Evolutionary conservation across 768 basidiomycete species (phyloP).

Genomic region (Auriscalpium microsporum): DNA sequence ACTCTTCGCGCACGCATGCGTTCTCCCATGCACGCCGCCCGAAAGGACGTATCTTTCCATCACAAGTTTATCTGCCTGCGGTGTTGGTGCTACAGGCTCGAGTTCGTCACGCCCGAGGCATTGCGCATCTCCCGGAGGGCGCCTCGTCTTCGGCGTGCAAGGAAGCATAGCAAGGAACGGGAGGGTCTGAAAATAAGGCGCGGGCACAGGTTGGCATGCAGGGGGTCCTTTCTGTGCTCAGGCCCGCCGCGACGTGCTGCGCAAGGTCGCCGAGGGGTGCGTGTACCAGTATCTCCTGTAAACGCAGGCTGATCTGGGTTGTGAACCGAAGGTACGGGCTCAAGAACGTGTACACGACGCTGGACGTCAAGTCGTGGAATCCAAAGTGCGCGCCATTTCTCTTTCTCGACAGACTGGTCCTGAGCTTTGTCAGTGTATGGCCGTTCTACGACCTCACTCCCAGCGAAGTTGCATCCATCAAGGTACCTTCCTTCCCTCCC

Average conservation of each 20-base stretch:
- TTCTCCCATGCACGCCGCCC: too few species aligned
- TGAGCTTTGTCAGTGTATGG: conserved; percentile 48
- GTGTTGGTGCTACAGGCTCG: too few species aligned
- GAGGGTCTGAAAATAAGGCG: too few species aligned
- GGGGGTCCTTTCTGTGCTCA: too few species aligned
- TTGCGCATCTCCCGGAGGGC: too few species aligned
- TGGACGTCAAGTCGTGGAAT: conserved; percentile 83
- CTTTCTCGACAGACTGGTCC: conserved; percentile 1
- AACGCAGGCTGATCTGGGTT: conserved; percentile 17
- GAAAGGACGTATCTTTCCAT: too few species aligned
- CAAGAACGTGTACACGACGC: conserved; percentile 67
- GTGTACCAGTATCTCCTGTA: background rate
- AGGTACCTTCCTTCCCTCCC: conserved; percentile 31
- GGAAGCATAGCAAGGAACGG: too few species aligned
- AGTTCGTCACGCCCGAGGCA: too few species aligned
- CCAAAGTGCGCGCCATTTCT: conserved; percentile 40
- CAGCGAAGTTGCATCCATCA: conserved; percentile 49
- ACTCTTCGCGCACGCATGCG: too few species aligned
- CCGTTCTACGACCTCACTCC: conserved; percentile 65
- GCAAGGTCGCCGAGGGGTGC: conserved; percentile 78
- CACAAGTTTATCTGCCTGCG: too few species aligned
- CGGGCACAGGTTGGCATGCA: too few species aligned
- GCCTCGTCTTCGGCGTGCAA: too few species aligned
- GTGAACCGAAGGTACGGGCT: conserved; percentile 88
- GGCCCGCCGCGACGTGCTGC: conserved; percentile 47